Base-by-base conservation (phyloP, 192 early-diverging fungal genomes). In the Kickxella alabastrina region DNA sequence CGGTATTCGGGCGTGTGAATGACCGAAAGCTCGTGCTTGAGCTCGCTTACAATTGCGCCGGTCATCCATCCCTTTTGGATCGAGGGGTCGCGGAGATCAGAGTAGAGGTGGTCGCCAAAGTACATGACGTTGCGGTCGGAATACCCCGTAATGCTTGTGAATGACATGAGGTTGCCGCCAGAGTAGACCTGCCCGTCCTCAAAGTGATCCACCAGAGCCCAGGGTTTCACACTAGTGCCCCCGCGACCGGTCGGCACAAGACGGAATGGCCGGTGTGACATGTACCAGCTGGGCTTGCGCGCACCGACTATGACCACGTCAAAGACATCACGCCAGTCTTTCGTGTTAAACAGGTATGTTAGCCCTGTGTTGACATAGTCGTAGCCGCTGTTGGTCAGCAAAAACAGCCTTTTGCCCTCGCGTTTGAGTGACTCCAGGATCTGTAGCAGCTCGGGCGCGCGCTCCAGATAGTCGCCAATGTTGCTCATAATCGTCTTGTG, bases 31-130 rank as follows among this genome's bases (percentile, higher is more conserved):
- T 84, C 83, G 29, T 71, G 37, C 24, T 61, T 63, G 8, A 84
- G 64, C 49, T 84, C 83, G 49, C 72, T 65, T 26, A 84, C 75
- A 28, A 84, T 84, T 0, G 83, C 83, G 3, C 83, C 73, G 2
- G 83, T 84, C 21, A 67, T 67, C 83, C 83, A 84, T 3, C 83
- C 83, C 53, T 75, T 75, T 50, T 84, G 83, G 23, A 81, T 61
- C 2, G 77, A 77, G 10, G 83, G 79, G 32, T 84, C 83, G 31
- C 78, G 71, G 13, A 84, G 60, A 36, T 84, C 83, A 36, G 81
- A 82, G 60, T 79, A 84, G 1, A 84, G 53, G 49, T 84, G 83
- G 54, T 84, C 83, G 56, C 83, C 83, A 56, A 84, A 66, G 50
- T 84, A 84, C 44, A 84, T 63, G 6, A 84, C 79, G 48, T 62